These are phyloP conservation scores for Trypethelium eluteriae DNA, from an alignment of 495 filamentous ascomycete species.

Conservation along the genomic window DNA sequence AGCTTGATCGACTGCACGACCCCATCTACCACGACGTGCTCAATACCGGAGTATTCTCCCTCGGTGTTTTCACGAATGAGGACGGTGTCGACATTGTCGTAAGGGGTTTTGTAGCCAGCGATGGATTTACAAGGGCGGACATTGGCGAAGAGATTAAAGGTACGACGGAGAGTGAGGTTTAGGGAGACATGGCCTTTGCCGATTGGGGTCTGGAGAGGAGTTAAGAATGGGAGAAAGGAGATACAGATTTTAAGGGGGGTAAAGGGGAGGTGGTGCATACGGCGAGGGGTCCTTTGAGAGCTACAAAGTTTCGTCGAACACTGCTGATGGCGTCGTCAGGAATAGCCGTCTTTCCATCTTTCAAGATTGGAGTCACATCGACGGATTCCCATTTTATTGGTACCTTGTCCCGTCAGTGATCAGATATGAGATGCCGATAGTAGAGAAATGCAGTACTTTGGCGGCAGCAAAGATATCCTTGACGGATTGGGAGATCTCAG, in stretches of 20 bases:
- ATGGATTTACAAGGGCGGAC: slow-evolving; percentile 94
- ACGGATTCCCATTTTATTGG: slow-evolving; percentile 96
- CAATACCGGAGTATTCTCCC: slow-evolving; percentile 98
- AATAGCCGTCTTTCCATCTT: slow-evolving; percentile 88
- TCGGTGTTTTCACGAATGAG: slow-evolving; percentile 99
- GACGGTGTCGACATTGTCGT: slow-evolving; percentile 95
- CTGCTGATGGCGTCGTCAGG: slow-evolving; percentile 83
- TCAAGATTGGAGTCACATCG: slow-evolving; percentile 85
- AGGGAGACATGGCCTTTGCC: slow-evolving; percentile 99
- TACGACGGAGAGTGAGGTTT: slow-evolving; percentile 94
- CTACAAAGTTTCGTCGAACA: slow-evolving; percentile 86
- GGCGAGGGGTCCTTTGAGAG: slow-evolving; percentile 93
- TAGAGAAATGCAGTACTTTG: slow-evolving; percentile 51
- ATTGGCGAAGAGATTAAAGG: slow-evolving; percentile 99
- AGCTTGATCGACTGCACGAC: slow-evolving; percentile 99
- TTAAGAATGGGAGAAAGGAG: background rate
- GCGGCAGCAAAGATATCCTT: slow-evolving; percentile 97
- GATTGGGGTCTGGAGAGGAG: slow-evolving; percentile 66
- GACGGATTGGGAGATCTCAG: slow-evolving; percentile 88
- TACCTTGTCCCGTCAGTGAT: slow-evolving; percentile 44
- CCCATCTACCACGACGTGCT: slow-evolving; percentile 96
- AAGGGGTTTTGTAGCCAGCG: slow-evolving; percentile 94
- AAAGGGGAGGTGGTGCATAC: slow-evolving; percentile 47
- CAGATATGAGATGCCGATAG: background rate
- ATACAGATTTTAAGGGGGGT: slow-evolving; percentile 15